Percentiles rank a stretch among this genome's conserved stretches.
Conservation (phyloP, 2,329 filamentous ascomycete species). For the Apiospora pterosperma region DNA sequence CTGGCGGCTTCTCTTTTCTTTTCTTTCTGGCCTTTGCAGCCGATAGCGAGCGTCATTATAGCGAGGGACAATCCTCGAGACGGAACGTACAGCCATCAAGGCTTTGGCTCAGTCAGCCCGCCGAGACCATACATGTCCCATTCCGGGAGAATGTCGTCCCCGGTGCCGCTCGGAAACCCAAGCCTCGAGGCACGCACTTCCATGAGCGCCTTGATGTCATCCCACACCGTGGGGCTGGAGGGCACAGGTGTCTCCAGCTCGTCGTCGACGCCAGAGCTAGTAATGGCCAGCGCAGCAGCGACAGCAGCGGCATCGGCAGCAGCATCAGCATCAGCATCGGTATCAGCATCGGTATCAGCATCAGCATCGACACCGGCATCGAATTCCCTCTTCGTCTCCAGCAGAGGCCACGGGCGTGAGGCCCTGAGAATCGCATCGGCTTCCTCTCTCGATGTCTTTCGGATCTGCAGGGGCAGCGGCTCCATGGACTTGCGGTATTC, state of each 20-base stretch:
- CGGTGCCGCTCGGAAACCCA: background rate
- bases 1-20: background rate
- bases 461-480: conserved; percentile 15
- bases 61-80: background rate
- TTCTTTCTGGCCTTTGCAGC: background rate
- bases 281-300: background rate
- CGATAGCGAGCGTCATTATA: background rate
- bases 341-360: background rate
- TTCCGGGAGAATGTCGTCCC: conserved; percentile 18
- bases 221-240: background rate
- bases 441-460: conserved; percentile 9
- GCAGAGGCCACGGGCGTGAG: background rate
- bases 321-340: background rate
- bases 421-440: background rate
- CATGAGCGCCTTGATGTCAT: conserved; percentile 9
- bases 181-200: conserved; percentile 6
- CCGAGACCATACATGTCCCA: conserved; percentile 49
- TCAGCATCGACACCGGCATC: background rate
- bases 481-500: conserved; percentile 6
- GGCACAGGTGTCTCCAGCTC: background rate
- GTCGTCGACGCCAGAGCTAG: background rate
- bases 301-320: too few species aligned
- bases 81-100: background rate
- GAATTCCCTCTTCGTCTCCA: background rate
- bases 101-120: conserved; percentile 33